Evolutionary conservation across 129 eudicot species (phyloP), one percentile per base, ranked within the genome.

Genomic region (Lactuca saligna): DNA sequence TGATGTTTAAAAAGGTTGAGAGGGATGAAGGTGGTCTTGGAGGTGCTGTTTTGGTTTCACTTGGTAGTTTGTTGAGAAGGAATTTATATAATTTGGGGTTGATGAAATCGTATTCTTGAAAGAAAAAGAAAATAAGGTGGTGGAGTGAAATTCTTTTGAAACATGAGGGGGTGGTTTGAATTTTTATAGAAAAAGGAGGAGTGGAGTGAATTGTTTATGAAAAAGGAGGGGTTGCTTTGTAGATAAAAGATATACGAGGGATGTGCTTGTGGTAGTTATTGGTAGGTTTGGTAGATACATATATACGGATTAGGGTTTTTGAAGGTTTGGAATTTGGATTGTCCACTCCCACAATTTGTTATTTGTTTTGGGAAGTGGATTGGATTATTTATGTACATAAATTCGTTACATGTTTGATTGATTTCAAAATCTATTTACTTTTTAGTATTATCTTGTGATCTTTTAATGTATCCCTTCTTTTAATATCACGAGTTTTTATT

Each of bases 11-110:
- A 68, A 85, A 83, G 71, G 72, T 32, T 9, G 83, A 71, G 20
- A 77, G 61, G 11, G 73, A 84, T 51, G 85, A 75, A 64, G 41
- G 80, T 68, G 20, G 75, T 53, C 58, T 73, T 64, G 89, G 91
- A 41, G 91, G 84, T 81, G 78, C 91, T 44, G 85, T 84, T 78
- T 61, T 89, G 81, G 16, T 89, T 34, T 84, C 98, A 72, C 86
- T 93, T 44, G 98, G 98, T 37, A 93, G 86, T 81, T 35, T 93
- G 46, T 78, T 93, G 39, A 84, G 81, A 63, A 89, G 79, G 88
- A 93, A 89, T 74, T 84, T 93, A 5, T 86, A 81, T 86, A 79
- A 80, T 69, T 78, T 89, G 86, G 96, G 98, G 25, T 58, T 89
- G 85, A 84, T 93, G 56, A 93, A 70, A 63, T 92, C 95, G 60